Conservation (phyloP, 2,329 filamentous ascomycete species). For the Penicillium digitatum region DNA sequence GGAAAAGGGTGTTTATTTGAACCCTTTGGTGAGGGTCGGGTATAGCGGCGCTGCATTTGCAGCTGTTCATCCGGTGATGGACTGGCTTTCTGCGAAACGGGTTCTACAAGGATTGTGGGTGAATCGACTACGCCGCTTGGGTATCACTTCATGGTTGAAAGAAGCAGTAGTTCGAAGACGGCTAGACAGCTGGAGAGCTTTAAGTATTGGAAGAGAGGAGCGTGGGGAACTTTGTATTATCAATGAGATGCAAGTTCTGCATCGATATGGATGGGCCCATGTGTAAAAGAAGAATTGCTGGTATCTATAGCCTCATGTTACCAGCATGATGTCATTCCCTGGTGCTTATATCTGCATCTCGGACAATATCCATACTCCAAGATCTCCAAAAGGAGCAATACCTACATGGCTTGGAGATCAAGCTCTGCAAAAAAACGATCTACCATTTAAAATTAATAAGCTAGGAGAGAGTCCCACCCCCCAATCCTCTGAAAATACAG, state of each 20-base stretch:
- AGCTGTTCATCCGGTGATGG: slow-evolving; percentile 21
- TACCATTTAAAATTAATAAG: background rate
- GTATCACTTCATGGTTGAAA: slow-evolving; percentile 32
- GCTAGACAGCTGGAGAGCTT: slow-evolving; percentile 35
- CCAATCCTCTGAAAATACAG: background rate
- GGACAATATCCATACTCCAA: background rate
- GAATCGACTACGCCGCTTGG: slow-evolving; percentile 53
- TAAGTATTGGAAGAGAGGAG: slow-evolving; percentile 11
- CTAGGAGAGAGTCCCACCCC: background rate
- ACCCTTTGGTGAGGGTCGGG: slow-evolving; percentile 41
- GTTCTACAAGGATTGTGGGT: slow-evolving; percentile 57
- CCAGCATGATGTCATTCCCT: too few species aligned
- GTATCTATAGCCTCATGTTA: background rate
- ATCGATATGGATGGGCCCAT: slow-evolving; percentile 21
- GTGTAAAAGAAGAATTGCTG: background rate
- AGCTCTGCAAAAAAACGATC: background rate
- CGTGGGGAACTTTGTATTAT: slow-evolving; percentile 19
- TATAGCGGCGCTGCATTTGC: slow-evolving; percentile 31
- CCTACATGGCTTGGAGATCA: background rate
- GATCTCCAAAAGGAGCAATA: background rate
- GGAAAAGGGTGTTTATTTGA: slow-evolving; percentile 36
- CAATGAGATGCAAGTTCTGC: slow-evolving; percentile 25
- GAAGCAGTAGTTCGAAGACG: slow-evolving; percentile 29
- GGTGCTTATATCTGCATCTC: background rate
- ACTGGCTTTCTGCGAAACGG: slow-evolving; percentile 49